Conservation (phyloP, 225 moss, liverwort and hornwort species). For the Asterella californica region DNA sequence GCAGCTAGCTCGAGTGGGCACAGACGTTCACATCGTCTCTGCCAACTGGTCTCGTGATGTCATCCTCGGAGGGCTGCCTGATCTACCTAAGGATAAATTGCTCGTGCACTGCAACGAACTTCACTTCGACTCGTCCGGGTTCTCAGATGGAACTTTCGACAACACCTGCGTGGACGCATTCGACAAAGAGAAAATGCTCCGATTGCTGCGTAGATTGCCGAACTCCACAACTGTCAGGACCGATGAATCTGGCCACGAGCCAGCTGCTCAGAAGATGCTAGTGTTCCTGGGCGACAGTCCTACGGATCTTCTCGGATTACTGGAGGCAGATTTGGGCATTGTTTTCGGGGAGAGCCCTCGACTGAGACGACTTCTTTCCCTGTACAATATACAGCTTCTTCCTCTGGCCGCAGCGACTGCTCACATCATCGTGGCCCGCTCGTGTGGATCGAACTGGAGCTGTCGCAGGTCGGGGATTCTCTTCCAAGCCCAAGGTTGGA, state of each 20-base stretch:
- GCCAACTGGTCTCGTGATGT: slow-evolving; percentile 57
- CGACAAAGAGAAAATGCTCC: slow-evolving; percentile 47
- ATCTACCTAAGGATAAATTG: slow-evolving; percentile 28
- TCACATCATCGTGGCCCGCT: slow-evolving; percentile 28
- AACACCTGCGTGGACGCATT: slow-evolving; percentile 44
- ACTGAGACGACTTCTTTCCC: slow-evolving; percentile 24
- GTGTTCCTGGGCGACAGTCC: slow-evolving; percentile 51
- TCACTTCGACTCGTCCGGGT: slow-evolving; percentile 29
- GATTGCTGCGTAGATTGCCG: slow-evolving; percentile 27
- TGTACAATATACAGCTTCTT: slow-evolving; percentile 37
- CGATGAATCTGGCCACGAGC: not conserved
- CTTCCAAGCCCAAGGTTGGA: slow-evolving; percentile 50
- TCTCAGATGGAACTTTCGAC: slow-evolving; percentile 34
- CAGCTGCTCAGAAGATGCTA: slow-evolving; percentile 29
- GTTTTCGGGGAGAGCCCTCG: slow-evolving; percentile 30
- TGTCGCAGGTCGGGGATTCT: slow-evolving; percentile 43
- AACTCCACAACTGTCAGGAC: not conserved
- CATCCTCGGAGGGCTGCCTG: slow-evolving; percentile 41
- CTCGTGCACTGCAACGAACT: slow-evolving; percentile 49
- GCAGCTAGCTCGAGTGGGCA: slow-evolving; percentile 32
- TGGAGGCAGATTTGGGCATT: slow-evolving; percentile 53
- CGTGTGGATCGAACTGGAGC: slow-evolving; percentile 30
- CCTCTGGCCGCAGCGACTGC: slow-evolving; percentile 40
- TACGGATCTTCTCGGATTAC: slow-evolving; percentile 43
- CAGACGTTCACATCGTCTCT: slow-evolving; percentile 40